Evolutionary conservation across 768 basidiomycete species (phyloP).

Genomic region (Lentinula sp.): DNA sequence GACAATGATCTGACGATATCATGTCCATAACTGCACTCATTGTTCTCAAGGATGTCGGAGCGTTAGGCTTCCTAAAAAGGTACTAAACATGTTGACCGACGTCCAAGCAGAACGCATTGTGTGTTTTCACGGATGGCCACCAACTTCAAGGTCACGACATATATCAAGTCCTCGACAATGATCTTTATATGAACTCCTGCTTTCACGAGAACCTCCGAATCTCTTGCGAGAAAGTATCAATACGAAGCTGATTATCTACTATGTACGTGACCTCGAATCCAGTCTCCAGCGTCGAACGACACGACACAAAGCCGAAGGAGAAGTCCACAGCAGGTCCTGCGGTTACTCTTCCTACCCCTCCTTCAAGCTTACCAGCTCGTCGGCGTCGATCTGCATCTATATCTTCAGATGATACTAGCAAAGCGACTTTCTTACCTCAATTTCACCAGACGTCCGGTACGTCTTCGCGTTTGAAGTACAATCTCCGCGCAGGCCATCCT

Average conservation of each 20-base stretch:
- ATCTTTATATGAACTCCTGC: not conserved
- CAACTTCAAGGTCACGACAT: not conserved
- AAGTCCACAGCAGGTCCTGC: slow-evolving; percentile 1
- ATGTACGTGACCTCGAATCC: not conserved
- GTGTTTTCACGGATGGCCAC: not conserved
- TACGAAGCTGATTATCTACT: not conserved
- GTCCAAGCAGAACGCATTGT: not conserved
- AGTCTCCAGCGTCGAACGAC: not conserved
- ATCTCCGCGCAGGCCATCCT: slow-evolving; percentile 28
- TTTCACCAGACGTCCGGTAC: not conserved
- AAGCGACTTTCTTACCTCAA: not conserved
- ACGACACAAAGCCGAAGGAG: not conserved
- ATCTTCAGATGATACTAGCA: slow-evolving; percentile 10
- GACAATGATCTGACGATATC: no score
- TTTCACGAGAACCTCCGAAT: not conserved
- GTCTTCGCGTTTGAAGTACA: slow-evolving; percentile 15
- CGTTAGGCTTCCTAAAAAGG: not conserved
- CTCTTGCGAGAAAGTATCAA: not conserved
- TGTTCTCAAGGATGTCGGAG: not conserved
- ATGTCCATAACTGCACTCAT: not conserved
- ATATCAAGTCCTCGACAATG: not conserved
- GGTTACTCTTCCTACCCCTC: not conserved
- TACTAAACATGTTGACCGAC: not conserved
- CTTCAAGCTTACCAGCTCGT: slow-evolving; percentile 9
- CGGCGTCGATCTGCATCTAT: slow-evolving; percentile 21